A percentile compares a stretch with the other conserved stretches of the same genome.
phyloP scores from a whole-genome alignment of 164 flowering plant species.

The Macadamia integrifolia region DNA sequence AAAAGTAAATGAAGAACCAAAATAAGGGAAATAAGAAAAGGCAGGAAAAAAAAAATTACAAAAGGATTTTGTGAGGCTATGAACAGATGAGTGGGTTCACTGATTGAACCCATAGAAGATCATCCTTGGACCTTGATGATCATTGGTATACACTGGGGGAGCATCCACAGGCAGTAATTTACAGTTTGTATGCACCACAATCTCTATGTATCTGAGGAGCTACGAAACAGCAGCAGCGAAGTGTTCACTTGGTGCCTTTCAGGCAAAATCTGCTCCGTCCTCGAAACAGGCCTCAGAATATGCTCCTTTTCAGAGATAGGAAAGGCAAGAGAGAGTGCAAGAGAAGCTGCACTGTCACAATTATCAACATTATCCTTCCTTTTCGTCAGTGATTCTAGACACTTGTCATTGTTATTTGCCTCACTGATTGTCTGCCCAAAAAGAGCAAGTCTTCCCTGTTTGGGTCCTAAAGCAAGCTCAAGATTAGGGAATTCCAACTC shows the following conservation, averaged over 20 bases:
- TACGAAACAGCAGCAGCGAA: slow-evolving; percentile 47
- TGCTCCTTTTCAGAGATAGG: slow-evolving; percentile 45
- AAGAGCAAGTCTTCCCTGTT: slow-evolving; percentile 29
- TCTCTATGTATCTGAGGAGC: slow-evolving; percentile 35
- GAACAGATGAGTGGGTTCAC: slow-evolving; percentile 30
- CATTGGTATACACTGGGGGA: slow-evolving; percentile 13
- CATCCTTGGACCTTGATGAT: slow-evolving; percentile 2
- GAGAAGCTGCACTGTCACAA: slow-evolving; percentile 50
- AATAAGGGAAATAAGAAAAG: slow-evolving; percentile 5
- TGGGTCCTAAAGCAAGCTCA: slow-evolving; percentile 79
- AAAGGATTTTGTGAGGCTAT: slow-evolving; percentile 29
- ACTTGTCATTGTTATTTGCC: slow-evolving; percentile 22
- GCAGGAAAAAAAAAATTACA: slow-evolving; percentile 12
- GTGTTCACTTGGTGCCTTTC: slow-evolving; percentile 39
- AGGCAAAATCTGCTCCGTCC: slow-evolving; percentile 33
- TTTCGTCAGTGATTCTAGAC: slow-evolving; percentile 13
- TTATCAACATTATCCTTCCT: slow-evolving; percentile 16
- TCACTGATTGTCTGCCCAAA: slow-evolving; percentile 28
- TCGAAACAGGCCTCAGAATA: slow-evolving; percentile 26
- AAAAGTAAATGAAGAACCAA: background rate
- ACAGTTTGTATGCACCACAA: slow-evolving; percentile 7
- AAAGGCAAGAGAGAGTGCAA: slow-evolving; percentile 66
- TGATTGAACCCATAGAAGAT: slow-evolving; percentile 17
- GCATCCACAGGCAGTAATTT: slow-evolving; percentile 17
- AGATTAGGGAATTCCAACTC: slow-evolving; percentile 46